phyloP scores from a whole-genome alignment of 768 basidiomycete genomes.

The Boletus subparvulus region DNA sequence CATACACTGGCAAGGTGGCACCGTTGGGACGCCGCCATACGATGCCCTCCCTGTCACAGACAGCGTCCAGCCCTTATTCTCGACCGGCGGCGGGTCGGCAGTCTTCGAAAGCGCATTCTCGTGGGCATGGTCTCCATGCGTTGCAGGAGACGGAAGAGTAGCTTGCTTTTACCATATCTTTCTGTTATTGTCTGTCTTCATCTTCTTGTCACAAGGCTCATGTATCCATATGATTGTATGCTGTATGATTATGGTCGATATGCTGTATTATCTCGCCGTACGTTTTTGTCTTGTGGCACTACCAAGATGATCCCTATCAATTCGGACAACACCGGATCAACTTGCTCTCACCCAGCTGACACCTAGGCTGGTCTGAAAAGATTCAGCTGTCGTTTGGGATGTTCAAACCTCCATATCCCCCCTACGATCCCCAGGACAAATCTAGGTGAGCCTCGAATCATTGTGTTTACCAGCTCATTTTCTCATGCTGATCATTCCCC shows the following conservation, averaged over 20 bases:
- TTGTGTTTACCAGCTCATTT: background rate
- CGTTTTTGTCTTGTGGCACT: too few relatives aligned
- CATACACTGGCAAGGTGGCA: background rate
- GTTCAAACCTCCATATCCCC: constrained; percentile 58
- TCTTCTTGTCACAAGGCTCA: background rate
- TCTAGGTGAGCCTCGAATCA: constrained; percentile 44
- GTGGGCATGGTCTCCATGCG: constrained; percentile 1
- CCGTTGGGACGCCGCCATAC: constrained; percentile 17
- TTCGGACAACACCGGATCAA: too few relatives aligned
- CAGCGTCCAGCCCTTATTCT: background rate
- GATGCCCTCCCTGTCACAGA: constrained; percentile 11
- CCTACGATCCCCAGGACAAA: constrained; percentile 75
- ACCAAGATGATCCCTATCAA: too few relatives aligned
- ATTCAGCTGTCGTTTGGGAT: constrained; percentile 9
- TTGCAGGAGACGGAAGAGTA: constrained; percentile 9
- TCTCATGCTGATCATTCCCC: background rate
- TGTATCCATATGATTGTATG: constrained; percentile 5
- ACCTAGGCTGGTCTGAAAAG: background rate
- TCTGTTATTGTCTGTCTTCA: background rate
- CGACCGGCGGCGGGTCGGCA: background rate
- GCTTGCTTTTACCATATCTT: background rate
- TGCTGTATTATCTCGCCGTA: background rate
- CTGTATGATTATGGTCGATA: background rate
- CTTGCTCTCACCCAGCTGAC: background rate
- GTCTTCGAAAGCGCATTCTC: background rate